Conservation (phyloP, 2,329 filamentous ascomycete species). For the Trichoderma afroharzianum region DNA sequence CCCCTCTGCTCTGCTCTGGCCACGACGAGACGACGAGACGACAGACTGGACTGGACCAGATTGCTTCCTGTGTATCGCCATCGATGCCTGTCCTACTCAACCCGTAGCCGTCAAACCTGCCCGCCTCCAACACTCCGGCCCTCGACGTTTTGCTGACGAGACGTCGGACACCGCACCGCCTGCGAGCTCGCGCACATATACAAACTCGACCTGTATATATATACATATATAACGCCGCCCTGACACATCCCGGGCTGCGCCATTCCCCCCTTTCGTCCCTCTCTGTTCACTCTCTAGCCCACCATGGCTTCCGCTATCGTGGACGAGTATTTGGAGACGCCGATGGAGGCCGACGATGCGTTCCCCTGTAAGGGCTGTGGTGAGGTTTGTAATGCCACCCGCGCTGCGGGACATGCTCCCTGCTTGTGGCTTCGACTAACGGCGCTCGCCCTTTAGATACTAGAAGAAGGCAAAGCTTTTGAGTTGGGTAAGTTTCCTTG, state of each 20-base stretch:
- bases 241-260: neutral
- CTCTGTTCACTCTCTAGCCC: neutral
- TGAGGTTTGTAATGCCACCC: conserved; percentile 58
- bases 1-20: neutral
- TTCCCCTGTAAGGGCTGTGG: conserved; percentile 92
- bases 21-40: neutral
- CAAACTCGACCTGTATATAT: conserved; percentile 1
- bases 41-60: neutral
- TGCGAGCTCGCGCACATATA: neutral
- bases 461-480: conserved; percentile 98
- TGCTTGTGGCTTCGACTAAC: conserved; percentile 8
- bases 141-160: conserved; percentile 8
- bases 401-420: neutral
- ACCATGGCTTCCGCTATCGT: conserved; percentile 47
- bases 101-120: conserved; percentile 7
- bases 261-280: neutral
- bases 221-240: neutral
- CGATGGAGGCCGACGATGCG: conserved; percentile 74
- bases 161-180: conserved; percentile 5
- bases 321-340: conserved; percentile 60
- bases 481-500: conserved; percentile 69
- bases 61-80: conserved; percentile 6
- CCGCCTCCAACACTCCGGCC: neutral
- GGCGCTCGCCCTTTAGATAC: conserved; percentile 57
- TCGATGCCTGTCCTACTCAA: conserved; percentile 14